Conservation (phyloP, 2,329 filamentous ascomycete genomes). For the Periconia sp. region DNA sequence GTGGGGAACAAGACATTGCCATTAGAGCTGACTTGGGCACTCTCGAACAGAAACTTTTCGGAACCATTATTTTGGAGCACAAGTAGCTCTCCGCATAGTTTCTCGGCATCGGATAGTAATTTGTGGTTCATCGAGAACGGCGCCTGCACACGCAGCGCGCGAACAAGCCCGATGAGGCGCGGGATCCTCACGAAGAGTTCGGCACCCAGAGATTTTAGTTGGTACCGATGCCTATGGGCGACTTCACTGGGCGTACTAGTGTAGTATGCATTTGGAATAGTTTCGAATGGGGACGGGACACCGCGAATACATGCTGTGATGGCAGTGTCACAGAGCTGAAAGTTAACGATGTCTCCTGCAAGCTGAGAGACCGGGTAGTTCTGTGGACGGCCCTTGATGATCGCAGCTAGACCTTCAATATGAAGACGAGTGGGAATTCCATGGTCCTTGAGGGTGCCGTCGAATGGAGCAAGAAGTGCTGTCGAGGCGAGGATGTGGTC, state of each 20-base stretch:
- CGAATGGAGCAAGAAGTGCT: background rate
- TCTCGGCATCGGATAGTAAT: background rate
- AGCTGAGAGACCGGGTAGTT: slow-evolving; percentile 14
- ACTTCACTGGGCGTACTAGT: background rate
- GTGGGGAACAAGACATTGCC: background rate
- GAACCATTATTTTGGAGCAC: background rate
- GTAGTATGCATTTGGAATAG: background rate
- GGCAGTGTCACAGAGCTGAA: slow-evolving; percentile 16
- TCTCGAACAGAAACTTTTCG: background rate
- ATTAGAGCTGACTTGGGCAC: too few species aligned
- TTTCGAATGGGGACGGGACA: slow-evolving; percentile 8
- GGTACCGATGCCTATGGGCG: slow-evolving; percentile 8
- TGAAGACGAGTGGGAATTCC: background rate
- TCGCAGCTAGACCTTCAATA: background rate
- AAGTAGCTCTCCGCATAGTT: background rate
- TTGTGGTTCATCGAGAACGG: too few species aligned
- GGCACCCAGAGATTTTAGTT: slow-evolving; percentile 15
- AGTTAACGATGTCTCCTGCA: slow-evolving; percentile 19
- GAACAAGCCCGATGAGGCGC: slow-evolving; percentile 16
- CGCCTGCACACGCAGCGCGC: slow-evolving; percentile 10
- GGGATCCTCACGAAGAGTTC: slow-evolving; percentile 19
- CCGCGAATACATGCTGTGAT: slow-evolving; percentile 17
- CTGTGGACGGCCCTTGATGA: slow-evolving; percentile 6
- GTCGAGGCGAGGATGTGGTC: background rate
- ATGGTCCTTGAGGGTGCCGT: background rate